Evolutionary conservation across 2,329 filamentous ascomycete species (phyloP), one percentile per base, ranked within the genome.

Genomic region (Talaromyces marneffei): DNA sequence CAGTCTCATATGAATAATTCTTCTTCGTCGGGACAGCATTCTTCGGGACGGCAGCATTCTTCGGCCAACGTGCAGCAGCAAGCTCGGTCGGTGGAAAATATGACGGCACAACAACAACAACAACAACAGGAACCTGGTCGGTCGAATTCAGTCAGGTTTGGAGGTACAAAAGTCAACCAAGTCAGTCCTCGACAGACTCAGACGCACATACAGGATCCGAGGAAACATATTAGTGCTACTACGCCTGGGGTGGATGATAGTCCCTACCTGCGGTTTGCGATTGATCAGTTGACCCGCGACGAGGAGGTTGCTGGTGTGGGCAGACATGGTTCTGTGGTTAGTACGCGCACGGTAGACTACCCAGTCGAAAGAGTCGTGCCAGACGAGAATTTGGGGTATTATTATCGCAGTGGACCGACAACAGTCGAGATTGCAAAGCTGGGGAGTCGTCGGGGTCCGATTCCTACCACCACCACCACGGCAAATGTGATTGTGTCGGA

Each of bases 191-290:
- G 66, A 66, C 39, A 55, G 33, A 40, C 52, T 1, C 52, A 55
- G 67, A 64, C 61, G 66, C 68, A 57, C 4, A 63, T 61, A 29
- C 61, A 57, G 37, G 57, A 60, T 20, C 61, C 61, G 18, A 25
- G 58, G 44, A 50, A 46, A 29, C 66, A 74, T 37, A 66, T 67
- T 16, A 77, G 77, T 57, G 77, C 80, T 12, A 79, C 82, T 2
- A 93, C 90, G 0, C 92, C 92, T 0, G 90, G 88, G 9, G 80
- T 91, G 40, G 92, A 96, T 69, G 89, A 96, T 70, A 89, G 87
- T 8, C 92, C 91, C 0, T 96, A 92, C 74, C 90, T 97, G 65
- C 89, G 89, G 65, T 95, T 94, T 73, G 92, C 93, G 42, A 85
- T 97, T 65, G 90, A 96, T 65, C 91, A 93, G 65, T 79, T 97